phyloP scores from a whole-genome alignment of 2,329 filamentous ascomycete species.

The Moelleriella libera region DNA sequence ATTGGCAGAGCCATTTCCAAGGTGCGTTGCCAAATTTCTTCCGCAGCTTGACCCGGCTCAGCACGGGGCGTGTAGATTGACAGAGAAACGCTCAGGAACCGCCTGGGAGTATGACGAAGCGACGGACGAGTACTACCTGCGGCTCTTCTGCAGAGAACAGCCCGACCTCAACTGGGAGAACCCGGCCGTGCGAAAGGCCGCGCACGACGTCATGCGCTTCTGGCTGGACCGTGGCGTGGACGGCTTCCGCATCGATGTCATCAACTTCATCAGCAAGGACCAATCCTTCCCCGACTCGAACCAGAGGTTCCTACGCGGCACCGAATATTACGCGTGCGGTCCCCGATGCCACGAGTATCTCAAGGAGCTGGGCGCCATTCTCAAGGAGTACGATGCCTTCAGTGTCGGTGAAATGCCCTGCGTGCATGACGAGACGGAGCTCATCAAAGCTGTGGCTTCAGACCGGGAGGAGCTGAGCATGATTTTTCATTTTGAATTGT shows the following conservation, averaged over 20 bases:
- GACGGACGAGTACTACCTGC: constrained; percentile 43
- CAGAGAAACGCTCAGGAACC: constrained; percentile 7
- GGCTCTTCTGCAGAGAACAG: constrained; percentile 56
- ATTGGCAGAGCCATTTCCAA: constrained; percentile 31
- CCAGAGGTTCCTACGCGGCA: constrained; percentile 15
- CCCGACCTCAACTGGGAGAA: constrained; percentile 73
- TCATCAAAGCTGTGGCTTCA: constrained; percentile 35
- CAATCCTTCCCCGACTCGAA: constrained; percentile 37
- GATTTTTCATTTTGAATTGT: constrained; percentile 61
- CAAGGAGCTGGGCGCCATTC: constrained; percentile 26
- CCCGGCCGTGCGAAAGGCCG: constrained; percentile 45
- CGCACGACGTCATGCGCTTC: constrained; percentile 57
- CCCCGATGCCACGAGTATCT: constrained; percentile 31
- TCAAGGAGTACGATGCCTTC: constrained; percentile 33
- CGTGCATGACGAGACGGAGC: constrained; percentile 23
- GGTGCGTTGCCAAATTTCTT: constrained; percentile 8
- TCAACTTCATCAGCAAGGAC: constrained; percentile 53
- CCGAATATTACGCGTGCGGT: constrained; percentile 39
- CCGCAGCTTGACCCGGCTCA: neutral
- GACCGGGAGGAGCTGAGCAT: constrained; percentile 50
- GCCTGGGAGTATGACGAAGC: constrained; percentile 35
- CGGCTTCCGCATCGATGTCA: constrained; percentile 54
- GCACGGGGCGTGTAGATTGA: neutral
- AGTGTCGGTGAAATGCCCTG: constrained; percentile 38
- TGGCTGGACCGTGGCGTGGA: constrained; percentile 58